Evolutionary conservation across 768 basidiomycete genomes (phyloP).

Genomic region (Artomyces pyxidatus): DNA sequence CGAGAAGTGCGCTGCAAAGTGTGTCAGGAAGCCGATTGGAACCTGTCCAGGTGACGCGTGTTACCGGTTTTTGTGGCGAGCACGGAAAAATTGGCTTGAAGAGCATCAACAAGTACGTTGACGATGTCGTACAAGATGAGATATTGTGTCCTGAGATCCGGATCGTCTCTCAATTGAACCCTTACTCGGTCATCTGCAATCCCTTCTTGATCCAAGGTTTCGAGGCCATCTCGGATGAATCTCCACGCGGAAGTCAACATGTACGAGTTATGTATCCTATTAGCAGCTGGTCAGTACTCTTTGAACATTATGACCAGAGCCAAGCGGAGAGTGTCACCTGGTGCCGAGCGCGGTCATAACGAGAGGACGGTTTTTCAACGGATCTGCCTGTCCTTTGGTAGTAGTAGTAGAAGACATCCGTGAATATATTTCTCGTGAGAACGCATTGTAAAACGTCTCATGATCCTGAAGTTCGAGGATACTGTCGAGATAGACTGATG

Average conservation of each 20-base stretch:
- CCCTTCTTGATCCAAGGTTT: constrained; percentile 45
- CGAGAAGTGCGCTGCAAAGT: constrained; percentile 67
- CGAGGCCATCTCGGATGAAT: constrained; percentile 52
- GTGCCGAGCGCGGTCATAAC: constrained; percentile 15
- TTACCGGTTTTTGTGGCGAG: constrained; percentile 65
- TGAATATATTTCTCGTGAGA: constrained; percentile 48
- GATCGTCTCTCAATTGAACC: constrained; percentile 42
- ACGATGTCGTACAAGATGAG: constrained; percentile 61
- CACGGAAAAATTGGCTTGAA: constrained; percentile 58
- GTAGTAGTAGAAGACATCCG: constrained; percentile 28
- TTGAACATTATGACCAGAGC: no score
- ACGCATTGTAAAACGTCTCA: constrained; percentile 48
- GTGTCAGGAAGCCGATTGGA: no score
- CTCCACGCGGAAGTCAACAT: constrained; percentile 82
- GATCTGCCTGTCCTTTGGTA: constrained; percentile 2
- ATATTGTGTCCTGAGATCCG: constrained; percentile 46
- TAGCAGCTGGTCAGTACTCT: no score
- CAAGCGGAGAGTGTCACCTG: constrained; percentile 13
- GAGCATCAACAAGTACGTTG: constrained; percentile 46
- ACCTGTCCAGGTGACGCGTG: no score
- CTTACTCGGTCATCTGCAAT: constrained; percentile 46
- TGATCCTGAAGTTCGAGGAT: constrained; percentile 61
- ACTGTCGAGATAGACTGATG: constrained; percentile 62
- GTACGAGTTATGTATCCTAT: constrained; percentile 77
- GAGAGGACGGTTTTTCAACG: constrained; percentile 3